A percentile compares a stretch with the other conserved stretches of the same genome.
Conservation (phyloP, 768 basidiomycete species). For the Phylloporus arenicola region DNA sequence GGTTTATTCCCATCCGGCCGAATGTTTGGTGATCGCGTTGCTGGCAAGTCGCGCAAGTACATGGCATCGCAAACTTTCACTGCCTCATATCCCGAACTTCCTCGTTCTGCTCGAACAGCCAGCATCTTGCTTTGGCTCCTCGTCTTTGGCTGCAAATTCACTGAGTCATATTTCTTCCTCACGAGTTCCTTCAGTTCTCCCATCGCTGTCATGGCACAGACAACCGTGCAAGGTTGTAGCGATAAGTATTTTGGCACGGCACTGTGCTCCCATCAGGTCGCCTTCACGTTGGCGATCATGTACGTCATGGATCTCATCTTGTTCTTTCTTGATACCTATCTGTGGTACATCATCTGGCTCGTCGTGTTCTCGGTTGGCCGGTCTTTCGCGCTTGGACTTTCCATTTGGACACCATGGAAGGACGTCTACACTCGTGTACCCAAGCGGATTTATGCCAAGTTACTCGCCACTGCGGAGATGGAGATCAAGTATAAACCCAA, state of each 20-base stretch:
- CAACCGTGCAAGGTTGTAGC: conserved; percentile 84
- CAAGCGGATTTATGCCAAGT: conserved; percentile 96
- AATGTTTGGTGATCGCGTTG: conserved; percentile 98
- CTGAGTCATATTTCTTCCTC: conserved; percentile 97
- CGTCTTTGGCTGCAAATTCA: conserved; percentile 94
- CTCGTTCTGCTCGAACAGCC: conserved; percentile 66
- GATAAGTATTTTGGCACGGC: conserved; percentile 77
- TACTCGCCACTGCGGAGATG: conserved; percentile 95
- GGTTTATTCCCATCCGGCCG: conserved; percentile 89
- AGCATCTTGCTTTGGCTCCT: conserved; percentile 87
- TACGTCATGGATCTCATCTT: conserved; percentile 96
- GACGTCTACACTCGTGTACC: conserved; percentile 95
- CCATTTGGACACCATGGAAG: conserved; percentile 99
- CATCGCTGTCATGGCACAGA: conserved; percentile 93
- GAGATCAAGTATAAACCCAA: conserved; percentile 99
- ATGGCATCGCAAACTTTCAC: conserved; percentile 99
- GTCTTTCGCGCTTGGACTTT: conserved; percentile 88
- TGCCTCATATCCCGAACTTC: conserved; percentile 86
- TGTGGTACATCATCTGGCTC: conserved; percentile 99
- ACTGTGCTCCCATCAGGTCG: conserved; percentile 88
- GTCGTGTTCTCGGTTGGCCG: conserved; percentile 90
- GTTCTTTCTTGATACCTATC: conserved; percentile 99
- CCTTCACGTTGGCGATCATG: conserved; percentile 96
- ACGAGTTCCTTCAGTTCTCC: conserved; percentile 96
- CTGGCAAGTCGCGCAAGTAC: conserved; percentile 96